phyloP scores from a whole-genome alignment of 148 eudicot species.

The Amaranthus cruentus region DNA sequence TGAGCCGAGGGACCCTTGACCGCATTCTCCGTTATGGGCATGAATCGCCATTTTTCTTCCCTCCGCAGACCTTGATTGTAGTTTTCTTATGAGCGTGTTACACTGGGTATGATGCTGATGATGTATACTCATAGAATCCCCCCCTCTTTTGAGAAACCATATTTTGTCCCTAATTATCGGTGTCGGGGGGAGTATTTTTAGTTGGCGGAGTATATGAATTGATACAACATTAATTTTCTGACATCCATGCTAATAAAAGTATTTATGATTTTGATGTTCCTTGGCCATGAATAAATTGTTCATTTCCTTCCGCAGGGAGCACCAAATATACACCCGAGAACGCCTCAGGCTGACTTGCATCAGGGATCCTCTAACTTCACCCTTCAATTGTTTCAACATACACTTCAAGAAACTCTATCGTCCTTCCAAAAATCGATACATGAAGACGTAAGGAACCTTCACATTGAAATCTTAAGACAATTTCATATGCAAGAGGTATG shows the following conservation, averaged over 20 bases:
- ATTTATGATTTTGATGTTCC: not conserved
- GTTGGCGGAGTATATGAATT: too few relatives aligned
- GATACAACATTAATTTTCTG: not conserved
- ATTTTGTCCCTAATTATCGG: too few relatives aligned
- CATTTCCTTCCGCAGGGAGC: constrained; percentile 48
- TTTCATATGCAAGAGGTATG: constrained; percentile 93
- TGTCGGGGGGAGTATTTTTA: too few relatives aligned
- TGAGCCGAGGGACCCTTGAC: too few relatives aligned
- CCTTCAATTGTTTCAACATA: constrained; percentile 82
- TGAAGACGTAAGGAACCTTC: constrained; percentile 91
- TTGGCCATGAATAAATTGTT: not conserved
- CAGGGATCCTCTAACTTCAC: constrained; percentile 77
- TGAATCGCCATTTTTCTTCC: too few relatives aligned
- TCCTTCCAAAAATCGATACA: constrained; percentile 90
- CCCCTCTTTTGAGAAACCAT: too few relatives aligned
- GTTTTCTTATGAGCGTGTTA: too few relatives aligned
- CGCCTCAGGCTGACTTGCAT: constrained; percentile 52
- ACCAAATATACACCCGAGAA: constrained; percentile 35
- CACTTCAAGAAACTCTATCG: constrained; percentile 88
- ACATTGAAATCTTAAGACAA: constrained; percentile 87
- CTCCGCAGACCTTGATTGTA: too few relatives aligned
- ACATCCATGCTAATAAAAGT: not conserved
- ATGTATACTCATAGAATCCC: too few relatives aligned
- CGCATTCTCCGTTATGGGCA: too few relatives aligned
- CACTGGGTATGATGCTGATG: too few relatives aligned